Evolutionary conservation across 2,329 filamentous ascomycete species (phyloP), one percentile per base, ranked within the genome.

Genomic region (Westerdykella ornata): DNA sequence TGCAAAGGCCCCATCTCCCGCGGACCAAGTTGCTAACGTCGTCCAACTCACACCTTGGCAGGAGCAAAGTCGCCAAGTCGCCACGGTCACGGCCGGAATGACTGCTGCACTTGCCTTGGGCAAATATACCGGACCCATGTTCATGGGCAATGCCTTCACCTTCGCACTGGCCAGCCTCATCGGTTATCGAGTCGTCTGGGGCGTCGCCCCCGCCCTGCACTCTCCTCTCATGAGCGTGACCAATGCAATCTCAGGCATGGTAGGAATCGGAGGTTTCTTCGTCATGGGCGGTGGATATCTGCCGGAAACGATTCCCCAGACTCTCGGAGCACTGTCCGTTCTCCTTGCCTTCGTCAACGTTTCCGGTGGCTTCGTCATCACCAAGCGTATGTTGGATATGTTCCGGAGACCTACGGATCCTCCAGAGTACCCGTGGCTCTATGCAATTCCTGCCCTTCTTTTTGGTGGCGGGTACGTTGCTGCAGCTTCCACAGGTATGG

Each of bases 181-280:
- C 48, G 88, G 88, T 6, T 94, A 95, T 59, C 79, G 88, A 37
- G 86, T 86, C 5, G 85, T 94, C 17, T 94, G 88, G 88, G 87
- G 87, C 39, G 88, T 94, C 11, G 71, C 74, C 0, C 88, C 88
- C 6, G 86, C 88, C 28, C 73, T 95, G 4, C 88, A 94, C 63
- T 90, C 85, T 2, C 88, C 88, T 1, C 70, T 95, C 4, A 94
- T 95, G 88, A 89, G 84, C 52, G 88, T 94, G 28, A 94, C 88
- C 6, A 94, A 95, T 62, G 88, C 88, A 19, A 94, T 94, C 53
- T 92, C 86, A 22, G 87, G 84, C 66, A 69, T 95, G 84, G 88
- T 94, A 20, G 88, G 88, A 43, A 76, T 95, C 46, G 88, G 88
- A 42, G 88, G 88, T 11, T 75, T 94, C 49, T 95, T 94, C 68